Evolutionary conservation across 2,329 filamentous ascomycete genomes (phyloP), one percentile per base, ranked within the genome.

Genomic region (Nigrograna mackinnonii): DNA sequence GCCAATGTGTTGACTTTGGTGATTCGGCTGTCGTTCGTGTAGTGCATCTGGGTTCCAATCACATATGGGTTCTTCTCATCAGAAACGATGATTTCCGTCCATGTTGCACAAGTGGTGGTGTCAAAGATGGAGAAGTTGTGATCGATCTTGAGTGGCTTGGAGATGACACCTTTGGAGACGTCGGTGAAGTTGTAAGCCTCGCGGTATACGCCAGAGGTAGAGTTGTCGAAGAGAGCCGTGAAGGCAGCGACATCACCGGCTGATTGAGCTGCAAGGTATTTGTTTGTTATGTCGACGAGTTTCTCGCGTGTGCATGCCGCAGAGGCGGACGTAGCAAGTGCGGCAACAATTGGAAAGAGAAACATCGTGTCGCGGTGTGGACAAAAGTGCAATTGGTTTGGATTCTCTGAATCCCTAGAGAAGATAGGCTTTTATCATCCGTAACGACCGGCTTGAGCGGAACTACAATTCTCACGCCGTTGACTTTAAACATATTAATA

Each of bases 61-160:
- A 62, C 62, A 22, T 62, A 60, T 2, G 60, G 60, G 4, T 54
- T 53, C 4, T 52, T 36, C 5, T 48, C 31, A 26, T 54, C 51
- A 19, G 55, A 56, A 32, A 60, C 46, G 38, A 64, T 61, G 49
- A 57, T 46, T 37, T 64, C 60, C 46, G 44, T 56, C 41, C 57
- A 64, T 20, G 56, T 46, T 12, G 60, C 60, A 42, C 60, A 63
- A 39, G 55, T 51, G 2, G 49, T 33, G 4, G 53, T 40, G 40
- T 63, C 60, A 49, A 56, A 54, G 22, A 59, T 57, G 31, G 50
- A 50, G 22, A 57, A 52, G 30, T 50, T 50, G 41, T 60, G 57
- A 36, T 55, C 50, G 31, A 63, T 47, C 14, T 47, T 55, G 19
- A 62, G 42, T 9, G 59, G 34, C 9, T 57, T 50, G 14, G 55